These are phyloP conservation scores for Carex cristatella DNA, from an alignment of 176 grass and related monocot genomes.

Conservation along the genomic window DNA sequence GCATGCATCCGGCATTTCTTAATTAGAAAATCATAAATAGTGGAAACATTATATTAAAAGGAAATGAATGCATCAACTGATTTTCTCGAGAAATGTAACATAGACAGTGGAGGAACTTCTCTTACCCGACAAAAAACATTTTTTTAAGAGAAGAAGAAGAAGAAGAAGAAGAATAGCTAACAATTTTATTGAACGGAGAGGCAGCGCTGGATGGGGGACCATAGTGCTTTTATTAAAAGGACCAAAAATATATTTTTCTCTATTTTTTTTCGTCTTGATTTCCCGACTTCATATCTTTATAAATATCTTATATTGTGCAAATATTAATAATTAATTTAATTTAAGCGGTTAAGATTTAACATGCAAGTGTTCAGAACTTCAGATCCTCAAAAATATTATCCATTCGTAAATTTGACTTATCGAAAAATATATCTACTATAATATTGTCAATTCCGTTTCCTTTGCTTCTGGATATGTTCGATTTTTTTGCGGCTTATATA, in stretches of 20 bases:
- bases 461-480: neutral
- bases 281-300: neutral
- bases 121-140: neutral
- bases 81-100: neutral
- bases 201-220: neutral
- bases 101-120: neutral
- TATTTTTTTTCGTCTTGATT: neutral
- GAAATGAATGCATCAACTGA: neutral
- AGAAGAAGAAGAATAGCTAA: neutral
- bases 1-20: no score
- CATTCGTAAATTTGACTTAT: neutral
- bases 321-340: neutral
- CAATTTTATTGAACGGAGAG: neutral
- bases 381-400: neutral
- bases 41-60: neutral
- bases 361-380: neutral
- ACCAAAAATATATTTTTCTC: neutral
- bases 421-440: neutral
- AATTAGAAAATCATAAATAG: neutral
- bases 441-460: neutral
- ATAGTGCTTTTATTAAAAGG: neutral
- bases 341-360: neutral
- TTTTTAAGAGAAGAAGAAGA: neutral
- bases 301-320: neutral
- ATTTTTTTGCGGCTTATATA: neutral